Conservation (phyloP, 192 early-diverging fungal genomes). For the Gigaspora rosea region DNA sequence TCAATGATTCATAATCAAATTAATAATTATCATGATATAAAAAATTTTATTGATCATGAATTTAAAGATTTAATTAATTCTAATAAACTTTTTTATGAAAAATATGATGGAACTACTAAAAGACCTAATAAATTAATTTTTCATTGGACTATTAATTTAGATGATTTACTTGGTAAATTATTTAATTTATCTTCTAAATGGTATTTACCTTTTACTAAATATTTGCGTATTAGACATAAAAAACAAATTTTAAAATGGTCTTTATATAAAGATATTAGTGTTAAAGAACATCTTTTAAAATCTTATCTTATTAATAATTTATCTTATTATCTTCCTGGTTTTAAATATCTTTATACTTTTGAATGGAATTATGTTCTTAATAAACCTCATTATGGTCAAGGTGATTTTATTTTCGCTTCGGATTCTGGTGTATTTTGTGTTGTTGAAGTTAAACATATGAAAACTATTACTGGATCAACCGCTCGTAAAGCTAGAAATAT, state of each 20-base stretch:
- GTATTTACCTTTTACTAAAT: neutral
- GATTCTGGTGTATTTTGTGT: slow-evolving; percentile 7
- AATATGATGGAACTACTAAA: neutral
- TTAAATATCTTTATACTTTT: slow-evolving; percentile 10
- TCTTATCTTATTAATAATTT: neutral
- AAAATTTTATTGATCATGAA: neutral
- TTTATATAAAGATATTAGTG: neutral
- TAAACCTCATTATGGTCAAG: neutral
- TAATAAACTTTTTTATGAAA: neutral
- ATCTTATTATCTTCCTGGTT: neutral
- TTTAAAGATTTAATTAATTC: neutral
- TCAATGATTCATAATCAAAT: neutral
- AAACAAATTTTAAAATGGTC: neutral
- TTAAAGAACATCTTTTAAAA: neutral
- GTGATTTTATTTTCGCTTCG: slow-evolving; percentile 14
- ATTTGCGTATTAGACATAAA: neutral
- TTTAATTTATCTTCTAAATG: neutral
- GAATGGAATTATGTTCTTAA: neutral
- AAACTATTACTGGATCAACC: neutral
- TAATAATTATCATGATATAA: neutral
- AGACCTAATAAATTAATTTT: neutral
- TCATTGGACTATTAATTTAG: too few relatives aligned
- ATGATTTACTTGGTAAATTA: too few relatives aligned
- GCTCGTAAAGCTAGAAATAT: neutral
- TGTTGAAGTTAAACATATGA: neutral